phyloP scores from a whole-genome alignment of 2,329 filamentous ascomycete genomes.

The Cladosporium halotolerans region DNA sequence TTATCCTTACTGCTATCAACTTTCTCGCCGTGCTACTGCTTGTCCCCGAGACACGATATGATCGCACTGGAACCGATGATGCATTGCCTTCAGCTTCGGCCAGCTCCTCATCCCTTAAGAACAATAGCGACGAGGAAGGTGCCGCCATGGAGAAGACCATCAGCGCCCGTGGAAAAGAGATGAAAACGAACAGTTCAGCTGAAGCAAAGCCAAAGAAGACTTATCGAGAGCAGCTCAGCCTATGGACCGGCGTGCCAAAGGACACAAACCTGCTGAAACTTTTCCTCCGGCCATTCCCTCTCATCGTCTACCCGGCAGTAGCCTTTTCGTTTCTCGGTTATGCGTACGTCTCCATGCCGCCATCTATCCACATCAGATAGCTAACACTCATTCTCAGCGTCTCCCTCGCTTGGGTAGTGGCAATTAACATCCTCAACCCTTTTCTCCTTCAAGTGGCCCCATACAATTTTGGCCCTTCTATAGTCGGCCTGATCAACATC shows the following conservation, averaged over 20 bases:
- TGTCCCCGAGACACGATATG: constrained; percentile 34
- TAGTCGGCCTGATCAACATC: constrained; percentile 37
- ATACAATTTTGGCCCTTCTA: constrained; percentile 31
- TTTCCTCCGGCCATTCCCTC: constrained; percentile 33
- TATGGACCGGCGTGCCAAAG: constrained; percentile 29
- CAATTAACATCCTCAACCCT: constrained; percentile 35
- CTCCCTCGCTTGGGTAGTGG: constrained; percentile 33
- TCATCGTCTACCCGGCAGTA: constrained; percentile 34
- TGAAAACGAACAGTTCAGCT: neutral
- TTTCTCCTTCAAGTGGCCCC: constrained; percentile 37
- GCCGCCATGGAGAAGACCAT: constrained; percentile 10
- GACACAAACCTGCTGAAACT: constrained; percentile 30
- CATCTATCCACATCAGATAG: neutral
- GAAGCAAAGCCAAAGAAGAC: constrained; percentile 30
- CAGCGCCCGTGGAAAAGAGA: constrained; percentile 10
- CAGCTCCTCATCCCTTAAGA: neutral
- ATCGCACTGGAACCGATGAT: constrained; percentile 17
- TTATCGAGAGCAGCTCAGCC: constrained; percentile 29
- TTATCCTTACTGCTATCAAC: constrained; percentile 28
- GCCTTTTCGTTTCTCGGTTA: constrained; percentile 34
- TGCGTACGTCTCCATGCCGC: constrained; percentile 14
- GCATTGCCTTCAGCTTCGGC: neutral
- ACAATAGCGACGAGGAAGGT: constrained; percentile 8
- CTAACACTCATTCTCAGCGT: constrained; percentile 16
- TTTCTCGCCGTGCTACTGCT: constrained; percentile 33